These are phyloP conservation scores for Myriosclerotinia duriaeana DNA, from an alignment of 2,329 filamentous ascomycete genomes.

Conservation along the genomic window DNA sequence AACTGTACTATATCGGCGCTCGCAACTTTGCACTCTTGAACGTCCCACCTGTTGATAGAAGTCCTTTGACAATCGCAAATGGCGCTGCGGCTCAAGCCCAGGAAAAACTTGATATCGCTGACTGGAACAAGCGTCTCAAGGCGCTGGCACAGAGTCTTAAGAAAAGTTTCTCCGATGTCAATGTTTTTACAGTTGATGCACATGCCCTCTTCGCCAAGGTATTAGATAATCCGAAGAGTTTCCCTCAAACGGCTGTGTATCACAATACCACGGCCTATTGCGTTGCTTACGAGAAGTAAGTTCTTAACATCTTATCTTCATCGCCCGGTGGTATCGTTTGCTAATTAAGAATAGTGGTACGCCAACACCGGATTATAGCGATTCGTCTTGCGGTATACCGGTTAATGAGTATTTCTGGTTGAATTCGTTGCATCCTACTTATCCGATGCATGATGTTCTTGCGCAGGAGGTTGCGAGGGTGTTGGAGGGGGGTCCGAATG, in stretches of 20 bases:
- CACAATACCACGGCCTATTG: slow-evolving; percentile 59
- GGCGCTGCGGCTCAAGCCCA: slow-evolving; percentile 40
- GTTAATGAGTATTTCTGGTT: slow-evolving; percentile 66
- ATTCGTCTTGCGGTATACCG: slow-evolving; percentile 50
- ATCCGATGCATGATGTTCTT: slow-evolving; percentile 59
- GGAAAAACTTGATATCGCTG: slow-evolving; percentile 48
- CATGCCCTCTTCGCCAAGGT: slow-evolving; percentile 52
- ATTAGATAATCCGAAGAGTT: slow-evolving; percentile 52
- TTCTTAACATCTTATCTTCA: slow-evolving; percentile 14
- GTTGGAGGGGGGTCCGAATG: slow-evolving; percentile 44
- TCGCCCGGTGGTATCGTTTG: neutral
- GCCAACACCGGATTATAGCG: slow-evolving; percentile 44
- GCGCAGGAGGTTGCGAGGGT: slow-evolving; percentile 50
- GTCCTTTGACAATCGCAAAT: slow-evolving; percentile 49
- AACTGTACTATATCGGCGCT: slow-evolving; percentile 53
- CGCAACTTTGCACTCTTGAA: slow-evolving; percentile 60
- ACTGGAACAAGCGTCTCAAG: slow-evolving; percentile 52
- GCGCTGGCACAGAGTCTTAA: slow-evolving; percentile 44
- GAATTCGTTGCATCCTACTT: slow-evolving; percentile 63
- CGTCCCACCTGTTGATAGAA: slow-evolving; percentile 58
- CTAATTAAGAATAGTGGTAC: slow-evolving; percentile 45
- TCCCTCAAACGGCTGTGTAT: slow-evolving; percentile 50
- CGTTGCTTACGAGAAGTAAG: slow-evolving; percentile 53
- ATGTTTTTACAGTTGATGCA: slow-evolving; percentile 55
- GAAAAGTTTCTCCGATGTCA: slow-evolving; percentile 44